Percentiles rank a stretch among this genome's conserved stretches.
Conservation (phyloP, 768 basidiomycete species). For the Russula abietina region DNA sequence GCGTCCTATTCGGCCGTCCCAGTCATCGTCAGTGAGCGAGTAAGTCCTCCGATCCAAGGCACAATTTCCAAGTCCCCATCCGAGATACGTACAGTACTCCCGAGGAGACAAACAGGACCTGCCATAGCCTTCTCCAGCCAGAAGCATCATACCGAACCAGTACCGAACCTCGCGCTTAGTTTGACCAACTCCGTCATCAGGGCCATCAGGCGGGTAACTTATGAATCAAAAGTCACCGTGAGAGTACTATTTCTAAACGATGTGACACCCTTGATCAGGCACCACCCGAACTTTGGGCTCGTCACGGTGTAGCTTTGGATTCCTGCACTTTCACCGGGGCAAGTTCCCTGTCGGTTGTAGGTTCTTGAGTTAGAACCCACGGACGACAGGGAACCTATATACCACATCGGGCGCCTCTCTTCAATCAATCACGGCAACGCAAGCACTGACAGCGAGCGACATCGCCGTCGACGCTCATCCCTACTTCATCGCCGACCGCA, state of each 20-base stretch:
- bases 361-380: slow-evolving; percentile 8
- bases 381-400: too few relatives aligned
- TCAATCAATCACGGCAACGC: slow-evolving; percentile 11
- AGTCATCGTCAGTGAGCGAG: slow-evolving; percentile 11
- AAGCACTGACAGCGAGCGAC: neutral
- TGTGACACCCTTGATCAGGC: neutral
- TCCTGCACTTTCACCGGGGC: slow-evolving; percentile 15
- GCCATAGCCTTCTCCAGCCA: neutral
- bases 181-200: neutral
- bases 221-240: slow-evolving; percentile 4
- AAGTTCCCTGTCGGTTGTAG: neutral
- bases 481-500: neutral
- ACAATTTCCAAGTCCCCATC: neutral
- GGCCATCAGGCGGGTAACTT: neutral
- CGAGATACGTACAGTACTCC: neutral
- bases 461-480: slow-evolving; percentile 17
- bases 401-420: neutral
- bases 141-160: slow-evolving; percentile 21
- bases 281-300: slow-evolving; percentile 13
- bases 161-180: neutral
- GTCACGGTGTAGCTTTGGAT: slow-evolving; percentile 22
- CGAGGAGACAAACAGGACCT: slow-evolving; percentile 5
- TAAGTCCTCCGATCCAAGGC: slow-evolving; percentile 13
- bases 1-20: neutral
- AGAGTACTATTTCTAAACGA: neutral